Percentiles rank a stretch among this genome's conserved stretches.
Conservation (phyloP, 495 filamentous ascomycete genomes). For the Lophium mytilinum region DNA sequence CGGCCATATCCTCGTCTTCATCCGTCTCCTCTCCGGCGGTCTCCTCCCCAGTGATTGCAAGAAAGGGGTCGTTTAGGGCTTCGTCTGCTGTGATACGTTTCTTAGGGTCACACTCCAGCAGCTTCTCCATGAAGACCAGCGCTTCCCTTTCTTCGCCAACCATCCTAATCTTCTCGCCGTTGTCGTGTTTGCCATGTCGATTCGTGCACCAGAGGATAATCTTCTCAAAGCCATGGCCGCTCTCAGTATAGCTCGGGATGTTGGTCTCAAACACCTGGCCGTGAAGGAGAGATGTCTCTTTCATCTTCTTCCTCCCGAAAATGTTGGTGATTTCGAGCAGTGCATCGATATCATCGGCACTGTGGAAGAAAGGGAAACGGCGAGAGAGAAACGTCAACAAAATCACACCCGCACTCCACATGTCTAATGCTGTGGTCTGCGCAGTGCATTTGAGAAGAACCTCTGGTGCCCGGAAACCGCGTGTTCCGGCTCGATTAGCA, state of each 20-base stretch:
- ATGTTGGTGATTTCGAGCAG: slow-evolving; percentile 96
- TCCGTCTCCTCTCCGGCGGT: slow-evolving; percentile 15
- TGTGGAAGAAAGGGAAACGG: slow-evolving; percentile 97
- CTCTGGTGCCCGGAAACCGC: slow-evolving; percentile 92
- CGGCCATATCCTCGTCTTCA: slow-evolving; percentile 21
- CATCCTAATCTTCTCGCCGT: slow-evolving; percentile 37
- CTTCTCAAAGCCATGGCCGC: slow-evolving; percentile 80
- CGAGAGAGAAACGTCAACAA: slow-evolving; percentile 81
- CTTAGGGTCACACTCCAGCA: slow-evolving; percentile 63
- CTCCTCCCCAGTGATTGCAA: slow-evolving; percentile 14
- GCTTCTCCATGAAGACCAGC: slow-evolving; percentile 56
- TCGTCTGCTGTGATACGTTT: slow-evolving; percentile 64
- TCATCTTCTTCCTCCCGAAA: slow-evolving; percentile 81
- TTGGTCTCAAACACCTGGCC: slow-evolving; percentile 83
- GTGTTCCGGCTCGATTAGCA: slow-evolving; percentile 91
- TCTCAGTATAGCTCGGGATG: slow-evolving; percentile 78
- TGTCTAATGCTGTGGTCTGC: slow-evolving; percentile 84
- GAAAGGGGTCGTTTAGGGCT: slow-evolving; percentile 68
- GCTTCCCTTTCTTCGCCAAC: slow-evolving; percentile 55
- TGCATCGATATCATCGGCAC: slow-evolving; percentile 89
- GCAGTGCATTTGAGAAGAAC: slow-evolving; percentile 96
- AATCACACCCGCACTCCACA: slow-evolving; percentile 95
- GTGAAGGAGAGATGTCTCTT: slow-evolving; percentile 68
- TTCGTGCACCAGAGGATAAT: slow-evolving; percentile 84
- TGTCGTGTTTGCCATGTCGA: slow-evolving; percentile 43